Evolutionary conservation across 805 yeast genomes (phyloP).

Genomic region (Candida coquimbonensis): DNA sequence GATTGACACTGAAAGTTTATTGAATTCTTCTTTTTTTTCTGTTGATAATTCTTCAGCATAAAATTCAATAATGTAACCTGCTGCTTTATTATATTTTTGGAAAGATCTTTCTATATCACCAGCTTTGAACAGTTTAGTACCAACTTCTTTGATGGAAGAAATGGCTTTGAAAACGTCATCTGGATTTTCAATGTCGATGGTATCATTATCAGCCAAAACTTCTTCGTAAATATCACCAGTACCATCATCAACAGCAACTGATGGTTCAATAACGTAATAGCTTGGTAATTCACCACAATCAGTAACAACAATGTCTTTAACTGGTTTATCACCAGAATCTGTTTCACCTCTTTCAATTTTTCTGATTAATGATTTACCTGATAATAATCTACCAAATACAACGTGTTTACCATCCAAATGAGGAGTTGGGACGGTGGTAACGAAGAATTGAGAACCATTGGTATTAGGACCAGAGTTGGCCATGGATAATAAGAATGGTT

Average conservation of each 20-base stretch:
- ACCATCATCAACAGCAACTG: conserved; percentile 54
- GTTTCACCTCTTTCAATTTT: conserved; percentile 67
- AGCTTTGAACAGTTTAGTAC: conserved; percentile 66
- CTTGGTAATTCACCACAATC: conserved; percentile 74
- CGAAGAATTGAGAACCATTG: conserved; percentile 92
- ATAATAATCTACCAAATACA: conserved; percentile 84
- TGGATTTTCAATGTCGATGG: conserved; percentile 51
- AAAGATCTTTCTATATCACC: conserved; percentile 52
- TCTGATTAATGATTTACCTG: conserved; percentile 77
- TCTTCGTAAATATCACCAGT: conserved; percentile 84
- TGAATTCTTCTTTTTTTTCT: conserved; percentile 42
- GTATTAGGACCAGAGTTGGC: conserved; percentile 96
- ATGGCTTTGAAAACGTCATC: conserved; percentile 63
- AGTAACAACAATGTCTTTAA: conserved; percentile 57
- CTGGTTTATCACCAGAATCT: conserved; percentile 64
- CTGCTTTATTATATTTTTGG: conserved; percentile 67
- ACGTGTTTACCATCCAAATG: conserved; percentile 95
- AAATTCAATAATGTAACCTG: conserved; percentile 60
- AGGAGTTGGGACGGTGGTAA: conserved; percentile 89
- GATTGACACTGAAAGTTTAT: conserved; percentile 54
- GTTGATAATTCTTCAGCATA: conserved; percentile 62
- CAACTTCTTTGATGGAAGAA: conserved; percentile 61
- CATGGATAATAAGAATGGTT: conserved; percentile 89
- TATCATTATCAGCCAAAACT: conserved; percentile 64
- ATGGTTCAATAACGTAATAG: conserved; percentile 43